A percentile compares a stretch with the other conserved stretches of the same genome.
Conservation (phyloP, 208 protist genomes). For the Porcisia deanei region DNA sequence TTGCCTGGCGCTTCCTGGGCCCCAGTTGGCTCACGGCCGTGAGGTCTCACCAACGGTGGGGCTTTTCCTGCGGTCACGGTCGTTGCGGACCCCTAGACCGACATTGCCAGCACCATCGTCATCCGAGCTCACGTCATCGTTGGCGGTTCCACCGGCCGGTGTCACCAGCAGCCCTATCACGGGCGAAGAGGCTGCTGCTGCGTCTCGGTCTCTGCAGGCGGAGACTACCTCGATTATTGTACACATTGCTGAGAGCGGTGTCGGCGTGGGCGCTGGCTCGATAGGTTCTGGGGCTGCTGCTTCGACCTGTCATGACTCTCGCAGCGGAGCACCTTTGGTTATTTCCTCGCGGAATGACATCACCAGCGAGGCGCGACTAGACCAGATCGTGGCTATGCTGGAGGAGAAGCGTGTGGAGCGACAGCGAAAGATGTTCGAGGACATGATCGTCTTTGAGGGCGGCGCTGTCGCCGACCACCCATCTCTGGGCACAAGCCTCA, state of each 20-base stretch:
- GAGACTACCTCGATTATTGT: neutral
- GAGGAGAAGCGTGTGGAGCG: constrained; percentile 76
- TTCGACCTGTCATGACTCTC: neutral
- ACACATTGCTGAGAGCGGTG: constrained; percentile 4
- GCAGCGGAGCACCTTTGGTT: constrained; percentile 39
- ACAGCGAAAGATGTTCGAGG: constrained; percentile 70
- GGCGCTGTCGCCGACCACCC: constrained; percentile 74
- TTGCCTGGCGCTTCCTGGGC: neutral
- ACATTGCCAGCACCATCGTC: neutral
- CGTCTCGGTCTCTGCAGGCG: constrained; percentile 4
- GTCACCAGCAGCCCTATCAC: neutral
- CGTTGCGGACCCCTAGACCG: neutral
- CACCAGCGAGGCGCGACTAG: constrained; percentile 42
- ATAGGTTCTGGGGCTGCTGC: neutral
- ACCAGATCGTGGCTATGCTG: constrained; percentile 42
- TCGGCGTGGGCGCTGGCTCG: neutral
- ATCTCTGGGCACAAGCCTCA: constrained; percentile 60
- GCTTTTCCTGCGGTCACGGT: constrained; percentile 1
- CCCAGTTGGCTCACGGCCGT: neutral
- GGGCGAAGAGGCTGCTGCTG: neutral
- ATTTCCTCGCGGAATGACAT: constrained; percentile 59
- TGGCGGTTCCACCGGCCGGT: neutral
- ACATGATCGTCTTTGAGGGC: constrained; percentile 88
- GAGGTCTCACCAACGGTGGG: neutral
- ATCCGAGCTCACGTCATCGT: neutral